Base-by-base conservation (phyloP, 1,284 basidiomycete genomes). In the Singerocomus inundabilis region DNA sequence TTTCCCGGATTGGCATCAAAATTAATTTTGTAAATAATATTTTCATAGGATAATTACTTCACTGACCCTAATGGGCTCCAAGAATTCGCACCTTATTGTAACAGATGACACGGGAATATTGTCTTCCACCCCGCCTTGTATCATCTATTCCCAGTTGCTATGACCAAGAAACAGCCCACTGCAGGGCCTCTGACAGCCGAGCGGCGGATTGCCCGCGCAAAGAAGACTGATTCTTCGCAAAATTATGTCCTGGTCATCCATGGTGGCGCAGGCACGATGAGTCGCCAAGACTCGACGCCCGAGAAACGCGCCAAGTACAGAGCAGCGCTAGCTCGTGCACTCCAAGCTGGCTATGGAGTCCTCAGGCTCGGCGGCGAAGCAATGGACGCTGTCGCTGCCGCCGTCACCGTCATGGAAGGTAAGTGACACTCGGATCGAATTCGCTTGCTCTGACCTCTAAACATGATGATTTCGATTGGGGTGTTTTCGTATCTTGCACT, bases 371-470 rank as follows among this genome's bases (percentile, higher is more conserved):
- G 86, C 21, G 87, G 88, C 1, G 85, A 89, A 59, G 89, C 90
- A 4, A 82, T 93, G 75, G 88, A 92, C 61, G 89, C 90, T n/a
- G 81, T 77, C 3, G 83, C 86, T 3, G 84, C 86, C 7, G 88
- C 90, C 0, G 90, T 91, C 6, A 72, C 77, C 0, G 69, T 74
- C 9, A 73, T 93, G 76, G 90, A 92, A 78, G 83, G 88, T 83
- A 28, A 44, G 56, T 28, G 3, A 2, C n/a, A 11, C 2, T 21
- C n/a, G 28, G 24, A 37, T 18, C 1, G 29, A 24, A 25, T 2
- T 8, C n/a, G 7, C n/a, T 12, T 31, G 6, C 29, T 4, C n/a
- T 18, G 5, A 30, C 26, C n/a, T 8, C 29, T 26, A 1, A 26
- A 16, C 11, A n/a, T 6, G 2, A 30, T 50, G 10, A 9, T n/a